These are phyloP conservation scores for Acacia confusa DNA, from an alignment of 306 rosid species.

Conservation along the genomic window DNA sequence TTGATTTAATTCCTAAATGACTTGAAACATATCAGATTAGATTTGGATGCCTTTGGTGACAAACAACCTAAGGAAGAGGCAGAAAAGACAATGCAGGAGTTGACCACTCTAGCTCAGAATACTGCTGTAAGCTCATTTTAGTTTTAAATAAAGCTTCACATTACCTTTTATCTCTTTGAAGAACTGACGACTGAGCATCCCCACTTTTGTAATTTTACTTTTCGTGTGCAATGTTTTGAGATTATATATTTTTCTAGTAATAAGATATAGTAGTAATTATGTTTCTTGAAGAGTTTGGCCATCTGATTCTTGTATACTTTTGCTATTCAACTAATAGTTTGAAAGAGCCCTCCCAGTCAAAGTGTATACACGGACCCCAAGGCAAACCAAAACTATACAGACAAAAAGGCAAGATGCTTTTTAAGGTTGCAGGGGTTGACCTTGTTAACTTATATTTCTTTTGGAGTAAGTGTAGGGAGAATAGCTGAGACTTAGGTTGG, in stretches of 20 bases:
- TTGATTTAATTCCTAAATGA: constrained; percentile 28
- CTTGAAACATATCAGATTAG: constrained; percentile 62
- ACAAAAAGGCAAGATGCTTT: no score
- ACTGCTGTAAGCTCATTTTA: constrained; percentile 71
- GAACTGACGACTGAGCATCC: constrained; percentile 31
- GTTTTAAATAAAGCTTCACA: constrained; percentile 22
- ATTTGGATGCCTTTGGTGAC: constrained; percentile 47
- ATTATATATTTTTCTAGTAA: neutral
- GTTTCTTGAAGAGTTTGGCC: constrained; percentile 6
- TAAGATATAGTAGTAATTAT: neutral
- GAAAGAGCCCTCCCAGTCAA: no score
- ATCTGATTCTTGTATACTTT: constrained; percentile 1
- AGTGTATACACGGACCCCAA: no score
- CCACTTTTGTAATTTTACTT: constrained; percentile 17
- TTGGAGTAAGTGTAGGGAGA: no score
- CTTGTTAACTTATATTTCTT: no score
- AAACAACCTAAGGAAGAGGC: constrained; percentile 51
- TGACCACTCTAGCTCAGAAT: constrained; percentile 60
- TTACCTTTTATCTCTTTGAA: constrained; percentile 6
- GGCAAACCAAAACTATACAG: no score
- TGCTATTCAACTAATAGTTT: neutral
- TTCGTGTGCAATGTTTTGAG: constrained; percentile 30
- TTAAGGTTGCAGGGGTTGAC: no score
- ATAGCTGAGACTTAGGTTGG: no score
- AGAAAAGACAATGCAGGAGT: constrained; percentile 69